Base-by-base conservation (phyloP, 2,329 filamentous ascomycete genomes). In the Beauveria australis region DNA sequence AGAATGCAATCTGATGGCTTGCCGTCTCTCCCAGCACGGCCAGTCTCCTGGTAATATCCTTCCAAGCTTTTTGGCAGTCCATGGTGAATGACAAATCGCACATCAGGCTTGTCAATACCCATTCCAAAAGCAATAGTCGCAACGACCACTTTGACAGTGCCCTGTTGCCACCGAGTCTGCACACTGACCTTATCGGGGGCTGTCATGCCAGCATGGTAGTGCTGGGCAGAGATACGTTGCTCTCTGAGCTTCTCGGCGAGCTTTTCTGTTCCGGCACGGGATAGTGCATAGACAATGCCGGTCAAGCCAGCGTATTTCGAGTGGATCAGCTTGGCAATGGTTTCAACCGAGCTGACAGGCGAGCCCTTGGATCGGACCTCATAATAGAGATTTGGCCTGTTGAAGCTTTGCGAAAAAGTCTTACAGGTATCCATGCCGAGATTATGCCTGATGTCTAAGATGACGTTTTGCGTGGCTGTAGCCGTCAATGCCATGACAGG, bases 121-220 rank as follows among this genome's bases (percentile, higher is more conserved):
- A 99, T 99, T 7, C 94, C 94, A 71, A 99, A 99, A 26, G 94
- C 94, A 72, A 99, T 97, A 0, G 94, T 99, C 22, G 94, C 95
- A 54, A 99, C 94, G 48, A 99, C 95, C 40, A 99, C 89, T 66
- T 96, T 89, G 68, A 88, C 83, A 56, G 79, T 76, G 6, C 92
- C 91, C 48, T 76, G 77, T 72, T 99, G 94, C 94, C 94, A 99
- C 33, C 85, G 74, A 63, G 82, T 82, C 72, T 97, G 93, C 5
- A 94, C 82, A 7, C 80, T 72, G 1, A 81, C 79, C 71, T 93
- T 93, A 56, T 89, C 83, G 5, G 81, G 76, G 0, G 88, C 71
- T 2, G 84, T 76, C 75, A 99, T 85, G 5, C 81, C 84, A 14
- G 93, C 94, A 71, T 99, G 94, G 70, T 96, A 99, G 73, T 95